Evolutionary conservation across 768 basidiomycete genomes (phyloP).

Genomic region (Gymnopilus dilepis): DNA sequence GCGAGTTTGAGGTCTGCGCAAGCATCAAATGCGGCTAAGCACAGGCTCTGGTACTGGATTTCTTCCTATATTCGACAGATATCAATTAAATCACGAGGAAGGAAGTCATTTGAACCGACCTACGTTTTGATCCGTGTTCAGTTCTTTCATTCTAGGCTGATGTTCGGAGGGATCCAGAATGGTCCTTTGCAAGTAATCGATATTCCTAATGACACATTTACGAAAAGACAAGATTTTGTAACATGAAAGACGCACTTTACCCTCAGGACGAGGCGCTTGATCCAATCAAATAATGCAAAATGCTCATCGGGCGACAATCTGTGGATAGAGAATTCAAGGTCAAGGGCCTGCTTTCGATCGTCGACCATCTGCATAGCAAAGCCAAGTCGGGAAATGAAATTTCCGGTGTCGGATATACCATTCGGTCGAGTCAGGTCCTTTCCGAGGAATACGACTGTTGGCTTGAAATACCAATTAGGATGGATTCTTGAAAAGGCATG

Average conservation of each 20-base stretch:
- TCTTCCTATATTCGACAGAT: neutral
- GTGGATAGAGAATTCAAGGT: slow-evolving; percentile 11
- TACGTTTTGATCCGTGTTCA: no score
- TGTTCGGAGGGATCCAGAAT: neutral
- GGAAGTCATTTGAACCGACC: neutral
- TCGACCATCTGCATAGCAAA: slow-evolving; percentile 8
- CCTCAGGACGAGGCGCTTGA: slow-evolving; percentile 10
- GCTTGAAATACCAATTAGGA: neutral
- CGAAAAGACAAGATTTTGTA: no score
- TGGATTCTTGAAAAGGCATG: neutral
- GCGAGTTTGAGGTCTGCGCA: slow-evolving; percentile 1
- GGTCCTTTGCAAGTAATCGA: neutral
- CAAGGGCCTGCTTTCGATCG: slow-evolving; percentile 2
- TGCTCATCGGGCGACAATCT: slow-evolving; percentile 10
- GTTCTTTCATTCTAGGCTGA: neutral
- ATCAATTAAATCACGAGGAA: neutral
- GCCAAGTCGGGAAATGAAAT: slow-evolving; percentile 4
- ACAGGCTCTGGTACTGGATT: neutral
- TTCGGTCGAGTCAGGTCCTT: neutral
- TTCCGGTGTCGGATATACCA: neutral
- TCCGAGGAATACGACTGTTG: neutral
- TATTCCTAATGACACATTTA: neutral
- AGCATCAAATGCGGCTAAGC: neutral
- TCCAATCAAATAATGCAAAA: slow-evolving; percentile 6
- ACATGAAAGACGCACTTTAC: neutral